Conservation (phyloP, 306 rosid genomes). For the Quercus gilva region DNA sequence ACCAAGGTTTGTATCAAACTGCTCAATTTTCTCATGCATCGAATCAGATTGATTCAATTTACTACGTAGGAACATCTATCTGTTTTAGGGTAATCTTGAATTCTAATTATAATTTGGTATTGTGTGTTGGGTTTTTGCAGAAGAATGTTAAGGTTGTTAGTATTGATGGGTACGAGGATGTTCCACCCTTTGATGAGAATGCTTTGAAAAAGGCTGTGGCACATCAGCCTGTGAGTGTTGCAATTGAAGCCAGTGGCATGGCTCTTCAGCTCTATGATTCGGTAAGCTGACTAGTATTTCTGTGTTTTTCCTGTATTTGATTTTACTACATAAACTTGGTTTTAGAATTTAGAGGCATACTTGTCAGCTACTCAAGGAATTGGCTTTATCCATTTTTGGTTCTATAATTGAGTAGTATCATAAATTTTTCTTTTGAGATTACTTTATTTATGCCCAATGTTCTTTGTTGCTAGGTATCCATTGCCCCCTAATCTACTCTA, state of each 20-base stretch:
- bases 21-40: neutral
- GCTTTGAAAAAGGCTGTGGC: constrained; percentile 57
- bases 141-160: constrained; percentile 63
- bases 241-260: constrained; percentile 65
- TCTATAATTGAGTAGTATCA: neutral
- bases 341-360: too few relatives aligned
- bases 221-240: constrained; percentile 60
- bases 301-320: neutral
- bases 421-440: too few relatives aligned
- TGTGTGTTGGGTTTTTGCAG: constrained; percentile 9
- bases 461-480: too few relatives aligned
- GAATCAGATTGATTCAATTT: too few relatives aligned
- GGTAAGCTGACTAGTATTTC: constrained; percentile 22
- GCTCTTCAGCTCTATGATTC: constrained; percentile 67
- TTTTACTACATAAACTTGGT: too few relatives aligned
- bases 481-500: too few relatives aligned
- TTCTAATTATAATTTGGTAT: neutral
- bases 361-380: too few relatives aligned
- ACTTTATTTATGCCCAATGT: too few relatives aligned
- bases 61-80: too few relatives aligned
- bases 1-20: constrained; percentile 36
- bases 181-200: constrained; percentile 54
- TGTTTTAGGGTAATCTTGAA: neutral
- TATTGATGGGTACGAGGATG: constrained; percentile 84
- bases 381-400: too few relatives aligned